A percentile compares a stretch with the other conserved stretches of the same genome.
Evolutionary conservation across 495 filamentous ascomycete genomes (phyloP).

Genomic region (Penicillium atrosanguineum): DNA sequence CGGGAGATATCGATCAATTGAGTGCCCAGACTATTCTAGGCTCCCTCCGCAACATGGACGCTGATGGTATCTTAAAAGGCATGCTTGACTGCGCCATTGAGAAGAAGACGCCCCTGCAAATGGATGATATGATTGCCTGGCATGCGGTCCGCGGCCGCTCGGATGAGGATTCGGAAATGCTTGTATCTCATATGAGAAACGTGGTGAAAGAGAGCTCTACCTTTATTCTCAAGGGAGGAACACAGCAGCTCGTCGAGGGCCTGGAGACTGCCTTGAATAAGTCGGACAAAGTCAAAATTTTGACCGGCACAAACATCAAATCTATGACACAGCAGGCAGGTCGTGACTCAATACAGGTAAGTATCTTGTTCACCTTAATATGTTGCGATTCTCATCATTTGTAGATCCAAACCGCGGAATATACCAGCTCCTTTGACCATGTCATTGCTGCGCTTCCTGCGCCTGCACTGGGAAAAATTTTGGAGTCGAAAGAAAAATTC

Average conservation of each 20-base stretch:
- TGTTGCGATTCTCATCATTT: neutral
- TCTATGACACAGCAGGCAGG: neutral
- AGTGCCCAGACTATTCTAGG: slow-evolving; percentile 66
- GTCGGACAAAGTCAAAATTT: slow-evolving; percentile 32
- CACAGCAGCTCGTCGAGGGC: slow-evolving; percentile 33
- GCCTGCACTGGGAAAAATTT: slow-evolving; percentile 24
- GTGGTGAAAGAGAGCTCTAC: slow-evolving; percentile 44
- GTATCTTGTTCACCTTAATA: neutral
- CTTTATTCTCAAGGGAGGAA: slow-evolving; percentile 44
- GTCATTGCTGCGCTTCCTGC: slow-evolving; percentile 71
- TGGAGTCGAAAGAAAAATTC: slow-evolving; percentile 14
- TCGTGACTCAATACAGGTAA: neutral
- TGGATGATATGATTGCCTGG: slow-evolving; percentile 34
- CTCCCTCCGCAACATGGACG: slow-evolving; percentile 50
- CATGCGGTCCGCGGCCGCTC: slow-evolving; percentile 1
- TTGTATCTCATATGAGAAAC: slow-evolving; percentile 1
- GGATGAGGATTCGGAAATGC: neutral
- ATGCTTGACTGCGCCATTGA: neutral
- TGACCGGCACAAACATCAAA: slow-evolving; percentile 19
- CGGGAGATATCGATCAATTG: slow-evolving; percentile 81
- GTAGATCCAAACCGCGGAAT: slow-evolving; percentile 13
- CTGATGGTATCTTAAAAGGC: slow-evolving; percentile 21
- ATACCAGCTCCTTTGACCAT: slow-evolving; percentile 48
- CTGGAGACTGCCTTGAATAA: slow-evolving; percentile 23
- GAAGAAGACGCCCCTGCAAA: slow-evolving; percentile 1